phyloP scores from a whole-genome alignment of 208 protist species.

The Acanthamoeba polyphaga region DNA sequence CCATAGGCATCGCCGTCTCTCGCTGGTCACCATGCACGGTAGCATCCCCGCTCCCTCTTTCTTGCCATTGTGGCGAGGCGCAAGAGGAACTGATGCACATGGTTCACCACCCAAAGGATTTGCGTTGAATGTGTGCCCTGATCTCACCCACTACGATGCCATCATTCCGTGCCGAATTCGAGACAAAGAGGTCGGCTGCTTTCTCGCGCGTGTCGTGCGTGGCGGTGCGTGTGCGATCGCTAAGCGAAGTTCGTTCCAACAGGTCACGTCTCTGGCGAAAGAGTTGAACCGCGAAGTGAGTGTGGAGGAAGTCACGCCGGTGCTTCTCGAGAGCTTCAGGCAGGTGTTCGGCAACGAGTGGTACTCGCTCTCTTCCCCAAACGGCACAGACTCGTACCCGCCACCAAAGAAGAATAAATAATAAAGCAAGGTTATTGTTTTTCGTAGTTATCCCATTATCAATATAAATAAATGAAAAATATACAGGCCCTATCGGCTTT shows the following conservation, averaged over 20 bases:
- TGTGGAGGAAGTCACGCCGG: constrained; percentile 31
- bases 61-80: not conserved
- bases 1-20: constrained; percentile 63
- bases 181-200: not conserved
- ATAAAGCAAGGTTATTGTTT: too few species aligned
- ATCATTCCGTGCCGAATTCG: constrained; percentile 50
- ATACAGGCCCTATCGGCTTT: too few species aligned
- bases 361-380: not conserved
- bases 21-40: constrained; percentile 57
- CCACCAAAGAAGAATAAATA: too few species aligned
- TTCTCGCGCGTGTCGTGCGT: not conserved
- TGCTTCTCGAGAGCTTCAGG: constrained; percentile 26
- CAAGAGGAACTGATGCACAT: not conserved
- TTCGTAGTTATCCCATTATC: too few species aligned
- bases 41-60: not conserved
- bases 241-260: not conserved
- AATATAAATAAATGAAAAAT: too few species aligned
- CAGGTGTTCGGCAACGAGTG: constrained; percentile 48
- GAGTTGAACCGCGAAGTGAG: not conserved
- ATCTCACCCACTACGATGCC: constrained; percentile 8
- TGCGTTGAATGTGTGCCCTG: constrained; percentile 32
- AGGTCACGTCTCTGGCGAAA: constrained; percentile 20
- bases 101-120: not conserved
- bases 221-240: too few species aligned
- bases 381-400: too few species aligned